Conservation (phyloP, 2,329 filamentous ascomycete genomes). For the Cylindrodendrum hubeiense region DNA sequence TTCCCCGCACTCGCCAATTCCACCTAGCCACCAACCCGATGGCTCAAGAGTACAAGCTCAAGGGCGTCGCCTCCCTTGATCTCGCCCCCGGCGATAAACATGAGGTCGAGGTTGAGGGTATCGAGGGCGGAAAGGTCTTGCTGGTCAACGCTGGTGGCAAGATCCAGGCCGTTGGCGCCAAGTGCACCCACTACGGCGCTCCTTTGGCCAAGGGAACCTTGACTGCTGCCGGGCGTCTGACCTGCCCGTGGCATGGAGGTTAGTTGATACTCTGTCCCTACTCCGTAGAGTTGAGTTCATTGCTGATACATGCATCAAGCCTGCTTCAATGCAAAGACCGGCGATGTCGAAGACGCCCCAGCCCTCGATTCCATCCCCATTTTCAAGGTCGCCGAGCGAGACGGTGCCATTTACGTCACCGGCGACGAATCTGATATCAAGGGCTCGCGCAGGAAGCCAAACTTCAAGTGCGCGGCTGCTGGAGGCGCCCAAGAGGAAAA, state of each 20-base stretch:
- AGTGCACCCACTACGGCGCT: constrained; percentile 93
- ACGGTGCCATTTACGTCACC: constrained; percentile 86
- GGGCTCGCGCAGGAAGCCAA: constrained; percentile 77
- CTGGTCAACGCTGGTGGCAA: constrained; percentile 83
- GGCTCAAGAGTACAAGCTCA: constrained; percentile 76
- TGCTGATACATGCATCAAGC: constrained; percentile 62
- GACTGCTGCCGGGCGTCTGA: constrained; percentile 83
- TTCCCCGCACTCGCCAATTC: neutral
- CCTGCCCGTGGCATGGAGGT: constrained; percentile 98
- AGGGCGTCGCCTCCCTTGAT: constrained; percentile 79
- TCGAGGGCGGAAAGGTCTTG: constrained; percentile 88
- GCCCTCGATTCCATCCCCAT: constrained; percentile 87
- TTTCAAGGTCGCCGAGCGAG: constrained; percentile 84
- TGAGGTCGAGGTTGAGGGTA: constrained; percentile 90
- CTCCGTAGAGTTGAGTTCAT: neutral
- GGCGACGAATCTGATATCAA: constrained; percentile 86
- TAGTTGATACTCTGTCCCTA: constrained; percentile 44
- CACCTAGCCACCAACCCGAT: constrained; percentile 53
- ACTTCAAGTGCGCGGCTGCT: constrained; percentile 74
- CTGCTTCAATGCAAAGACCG: constrained; percentile 90
- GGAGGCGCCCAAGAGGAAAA: constrained; percentile 67
- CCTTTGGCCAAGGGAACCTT: constrained; percentile 89
- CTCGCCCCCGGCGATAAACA: constrained; percentile 86
- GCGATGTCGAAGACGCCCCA: constrained; percentile 95
- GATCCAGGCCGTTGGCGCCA: constrained; percentile 83